These are phyloP conservation scores for Haematococcus lacustris DNA, from an alignment of 139 green algal genomes.

Conservation along the genomic window DNA sequence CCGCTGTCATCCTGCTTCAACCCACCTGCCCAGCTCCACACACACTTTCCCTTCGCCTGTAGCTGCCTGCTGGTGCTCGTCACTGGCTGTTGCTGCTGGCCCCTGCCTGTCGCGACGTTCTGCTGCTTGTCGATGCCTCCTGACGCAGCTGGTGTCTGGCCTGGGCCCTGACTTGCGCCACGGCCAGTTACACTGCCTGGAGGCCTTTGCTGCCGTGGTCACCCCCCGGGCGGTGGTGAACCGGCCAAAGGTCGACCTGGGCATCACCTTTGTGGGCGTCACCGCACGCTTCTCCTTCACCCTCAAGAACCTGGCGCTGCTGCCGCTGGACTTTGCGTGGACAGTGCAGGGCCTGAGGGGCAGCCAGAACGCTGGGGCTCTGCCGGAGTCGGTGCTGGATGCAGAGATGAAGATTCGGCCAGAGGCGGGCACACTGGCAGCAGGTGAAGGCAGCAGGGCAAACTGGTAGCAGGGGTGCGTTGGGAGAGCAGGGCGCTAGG, in stretches of 20 bases:
- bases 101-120: too few relatives aligned
- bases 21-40: too few relatives aligned
- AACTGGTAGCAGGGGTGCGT: too few relatives aligned
- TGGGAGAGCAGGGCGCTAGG: too few relatives aligned
- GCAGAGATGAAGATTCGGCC: slow-evolving; percentile 27
- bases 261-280: slow-evolving; percentile 29
- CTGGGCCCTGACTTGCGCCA: too few relatives aligned
- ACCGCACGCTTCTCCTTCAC: slow-evolving; percentile 3
- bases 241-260: slow-evolving; percentile 29
- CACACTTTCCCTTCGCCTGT: too few relatives aligned
- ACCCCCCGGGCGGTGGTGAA: slow-evolving; percentile 25
- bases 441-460: slow-evolving; percentile 16
- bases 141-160: too few relatives aligned
- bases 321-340: slow-evolving; percentile 33
- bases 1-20: too few relatives aligned
- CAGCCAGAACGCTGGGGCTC: too few relatives aligned
- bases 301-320: slow-evolving; percentile 25
- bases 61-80: too few relatives aligned
- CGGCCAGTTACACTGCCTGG: slow-evolving; percentile 19
- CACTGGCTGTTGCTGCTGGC: too few relatives aligned
- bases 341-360: not conserved
- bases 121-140: too few relatives aligned
- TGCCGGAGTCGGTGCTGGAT: not conserved
- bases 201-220: slow-evolving; percentile 28
- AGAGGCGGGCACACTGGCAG: slow-evolving; percentile 20